Percentiles rank a stretch among this genome's conserved stretches.
Conservation (phyloP, 257 asterid species). For the Handroanthus guayacan region DNA sequence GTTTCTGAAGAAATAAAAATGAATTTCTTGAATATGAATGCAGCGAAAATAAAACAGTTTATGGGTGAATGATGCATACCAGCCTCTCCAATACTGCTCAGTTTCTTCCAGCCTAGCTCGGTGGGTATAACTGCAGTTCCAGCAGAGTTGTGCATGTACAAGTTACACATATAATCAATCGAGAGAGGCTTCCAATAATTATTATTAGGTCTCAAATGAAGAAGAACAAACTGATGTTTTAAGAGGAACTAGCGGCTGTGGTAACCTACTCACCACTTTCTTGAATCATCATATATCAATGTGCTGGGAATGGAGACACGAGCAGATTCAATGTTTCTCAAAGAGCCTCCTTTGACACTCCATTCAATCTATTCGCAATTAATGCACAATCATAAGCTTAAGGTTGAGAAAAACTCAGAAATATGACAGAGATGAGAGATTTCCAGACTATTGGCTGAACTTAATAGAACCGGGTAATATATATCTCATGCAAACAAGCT, state of each 20-base stretch:
- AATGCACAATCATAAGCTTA: background rate
- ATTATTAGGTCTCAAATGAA: constrained; percentile 26
- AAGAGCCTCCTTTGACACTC: constrained; percentile 91
- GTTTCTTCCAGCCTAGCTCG: constrained; percentile 90
- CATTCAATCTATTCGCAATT: constrained; percentile 75
- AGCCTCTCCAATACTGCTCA: constrained; percentile 95
- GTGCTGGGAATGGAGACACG: constrained; percentile 92
- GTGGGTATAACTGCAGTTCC: constrained; percentile 75
- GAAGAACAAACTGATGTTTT: constrained; percentile 7
- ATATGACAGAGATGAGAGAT: no score
- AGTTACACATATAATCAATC: background rate
- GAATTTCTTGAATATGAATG: background rate
- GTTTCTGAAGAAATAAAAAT: constrained; percentile 11
- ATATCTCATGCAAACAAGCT: background rate
- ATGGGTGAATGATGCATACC: constrained; percentile 56
- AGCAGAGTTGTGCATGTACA: constrained; percentile 32
- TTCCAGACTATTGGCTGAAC: background rate
- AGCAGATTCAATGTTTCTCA: constrained; percentile 92
- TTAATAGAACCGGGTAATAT: background rate
- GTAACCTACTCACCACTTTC: constrained; percentile 68
- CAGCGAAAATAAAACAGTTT: constrained; percentile 3
- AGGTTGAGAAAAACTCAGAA: background rate
- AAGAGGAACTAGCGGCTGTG: constrained; percentile 9
- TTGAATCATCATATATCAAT: constrained; percentile 75
- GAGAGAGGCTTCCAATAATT: constrained; percentile 26